phyloP scores from a whole-genome alignment of 441 rosid genomes.

The Croton laevigatus region DNA sequence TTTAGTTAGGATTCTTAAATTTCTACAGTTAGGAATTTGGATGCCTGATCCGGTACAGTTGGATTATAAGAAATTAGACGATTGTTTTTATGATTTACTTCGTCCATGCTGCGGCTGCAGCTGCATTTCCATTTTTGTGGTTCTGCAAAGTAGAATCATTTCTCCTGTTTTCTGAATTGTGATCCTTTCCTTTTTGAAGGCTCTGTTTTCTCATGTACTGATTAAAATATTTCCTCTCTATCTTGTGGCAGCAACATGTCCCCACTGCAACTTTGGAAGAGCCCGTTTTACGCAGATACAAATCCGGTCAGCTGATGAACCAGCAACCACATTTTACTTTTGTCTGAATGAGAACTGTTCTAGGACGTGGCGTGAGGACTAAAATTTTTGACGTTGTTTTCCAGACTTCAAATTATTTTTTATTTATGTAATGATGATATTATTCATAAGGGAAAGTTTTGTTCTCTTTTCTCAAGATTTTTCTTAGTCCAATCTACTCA shows the following conservation, averaged over 20 bases:
- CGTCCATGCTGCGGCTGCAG: background rate
- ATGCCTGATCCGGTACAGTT: background rate
- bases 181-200: background rate
- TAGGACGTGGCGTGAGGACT: slow-evolving; percentile 48
- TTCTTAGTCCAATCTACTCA: background rate
- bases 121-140: background rate
- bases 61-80: background rate
- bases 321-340: slow-evolving; percentile 56
- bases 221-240: background rate
- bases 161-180: background rate
- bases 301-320: slow-evolving; percentile 69
- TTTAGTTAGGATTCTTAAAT: background rate
- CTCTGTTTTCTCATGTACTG: background rate
- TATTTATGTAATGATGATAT: background rate
- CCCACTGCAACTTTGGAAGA: slow-evolving; percentile 49
- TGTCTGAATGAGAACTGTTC: slow-evolving; percentile 50
- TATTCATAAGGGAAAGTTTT: background rate
- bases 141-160: too few relatives aligned
- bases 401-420: background rate
- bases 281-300: slow-evolving; percentile 50
- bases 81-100: background rate
- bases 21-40: background rate
- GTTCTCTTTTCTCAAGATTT: background rate
- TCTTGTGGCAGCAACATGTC: slow-evolving; percentile 48
- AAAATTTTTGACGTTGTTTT: background rate